phyloP scores from a whole-genome alignment of 2,329 filamentous ascomycete species.

The Didymella lethalis region DNA sequence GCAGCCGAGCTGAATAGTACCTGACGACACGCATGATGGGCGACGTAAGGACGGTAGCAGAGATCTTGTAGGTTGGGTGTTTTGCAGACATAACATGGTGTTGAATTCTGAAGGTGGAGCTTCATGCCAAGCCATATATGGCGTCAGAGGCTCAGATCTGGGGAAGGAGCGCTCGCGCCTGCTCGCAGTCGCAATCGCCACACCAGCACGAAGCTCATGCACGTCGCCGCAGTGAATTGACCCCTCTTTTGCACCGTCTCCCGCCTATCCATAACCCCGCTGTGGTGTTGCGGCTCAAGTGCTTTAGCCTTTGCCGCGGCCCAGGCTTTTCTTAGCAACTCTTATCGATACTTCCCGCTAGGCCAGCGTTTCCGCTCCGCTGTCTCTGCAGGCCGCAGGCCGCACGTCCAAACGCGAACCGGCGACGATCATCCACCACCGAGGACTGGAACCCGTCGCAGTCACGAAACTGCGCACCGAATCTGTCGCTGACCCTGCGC shows the following conservation, averaged over 20 bases:
- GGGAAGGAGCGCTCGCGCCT: constrained; percentile 4
- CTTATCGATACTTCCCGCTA: constrained; percentile 30
- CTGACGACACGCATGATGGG: not conserved
- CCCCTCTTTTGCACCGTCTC: not conserved
- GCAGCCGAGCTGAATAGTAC: not conserved
- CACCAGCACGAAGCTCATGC: constrained; percentile 10
- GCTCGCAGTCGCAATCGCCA: constrained; percentile 5
- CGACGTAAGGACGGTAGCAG: not conserved
- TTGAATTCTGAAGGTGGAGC: not conserved
- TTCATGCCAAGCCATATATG: constrained; percentile 10
- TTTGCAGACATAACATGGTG: not conserved
- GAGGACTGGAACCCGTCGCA: constrained; percentile 10
- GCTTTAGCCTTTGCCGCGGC: constrained; percentile 16
- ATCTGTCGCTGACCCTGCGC: constrained; percentile 17
- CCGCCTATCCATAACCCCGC: constrained; percentile 9
- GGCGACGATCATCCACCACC: constrained; percentile 30
- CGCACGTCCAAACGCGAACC: constrained; percentile 29
- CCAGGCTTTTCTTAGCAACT: constrained; percentile 21
- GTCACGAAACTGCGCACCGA: constrained; percentile 17
- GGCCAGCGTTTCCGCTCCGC: constrained; percentile 14
- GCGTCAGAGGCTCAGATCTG: constrained; percentile 19
- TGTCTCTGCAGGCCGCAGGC: constrained; percentile 21
- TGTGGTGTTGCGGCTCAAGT: constrained; percentile 24
- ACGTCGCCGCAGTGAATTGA: constrained; percentile 2
- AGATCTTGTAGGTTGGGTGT: not conserved